Percentiles rank a stretch among this genome's conserved stretches.
Evolutionary conservation across 2,329 filamentous ascomycete species (phyloP).

Genomic region (Podosphaera leucotricha): DNA sequence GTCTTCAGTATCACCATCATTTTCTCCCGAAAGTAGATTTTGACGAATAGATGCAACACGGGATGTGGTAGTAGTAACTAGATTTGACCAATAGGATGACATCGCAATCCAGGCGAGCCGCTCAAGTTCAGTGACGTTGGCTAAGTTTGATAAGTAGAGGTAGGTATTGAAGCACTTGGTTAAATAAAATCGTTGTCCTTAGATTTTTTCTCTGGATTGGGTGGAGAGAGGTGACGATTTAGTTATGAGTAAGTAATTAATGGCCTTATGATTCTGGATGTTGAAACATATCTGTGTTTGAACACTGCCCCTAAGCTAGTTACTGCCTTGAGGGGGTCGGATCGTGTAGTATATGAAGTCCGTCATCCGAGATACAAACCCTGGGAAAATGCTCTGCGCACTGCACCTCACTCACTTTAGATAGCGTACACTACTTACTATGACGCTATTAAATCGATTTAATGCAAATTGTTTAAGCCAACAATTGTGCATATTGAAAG

Average conservation of each 20-base stretch:
- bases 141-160: neutral
- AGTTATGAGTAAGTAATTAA: neutral
- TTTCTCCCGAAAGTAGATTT: slow-evolving; percentile 45
- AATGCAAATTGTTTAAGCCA: too few relatives aligned
- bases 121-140: neutral
- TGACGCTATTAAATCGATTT: too few relatives aligned
- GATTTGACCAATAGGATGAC: slow-evolving; percentile 63
- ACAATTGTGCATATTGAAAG: too few relatives aligned
- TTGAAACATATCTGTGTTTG: neutral
- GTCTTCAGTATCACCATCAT: slow-evolving; percentile 56
- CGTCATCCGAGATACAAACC: slow-evolving; percentile 1
- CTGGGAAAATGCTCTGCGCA: slow-evolving; percentile 3
- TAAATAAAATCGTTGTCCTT: neutral
- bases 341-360: neutral
- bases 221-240: neutral
- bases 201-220: neutral
- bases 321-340: neutral
- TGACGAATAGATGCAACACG: slow-evolving; percentile 37
- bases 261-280: neutral
- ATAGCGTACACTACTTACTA: neutral
- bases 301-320: neutral
- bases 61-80: slow-evolving; percentile 39
- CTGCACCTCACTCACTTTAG: slow-evolving; percentile 5
- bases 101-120: slow-evolving; percentile 22
- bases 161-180: neutral